phyloP scores from a whole-genome alignment of 352 stramenopile species.

The Globisporangium splendens region DNA sequence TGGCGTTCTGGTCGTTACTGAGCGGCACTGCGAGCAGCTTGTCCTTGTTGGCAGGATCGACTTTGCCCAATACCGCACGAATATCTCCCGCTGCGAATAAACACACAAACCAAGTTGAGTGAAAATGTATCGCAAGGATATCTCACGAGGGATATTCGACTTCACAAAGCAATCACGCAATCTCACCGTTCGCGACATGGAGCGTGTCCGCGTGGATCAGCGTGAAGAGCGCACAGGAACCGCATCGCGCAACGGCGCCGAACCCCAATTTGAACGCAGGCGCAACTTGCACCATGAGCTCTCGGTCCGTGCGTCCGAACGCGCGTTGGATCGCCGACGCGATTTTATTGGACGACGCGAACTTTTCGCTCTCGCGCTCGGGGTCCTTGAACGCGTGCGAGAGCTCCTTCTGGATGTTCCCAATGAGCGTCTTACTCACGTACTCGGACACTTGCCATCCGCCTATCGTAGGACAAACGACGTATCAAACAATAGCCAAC shows the following conservation, averaged over 20 bases:
- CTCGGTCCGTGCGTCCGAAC: conserved; percentile 85
- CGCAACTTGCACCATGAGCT: conserved; percentile 77
- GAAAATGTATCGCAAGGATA: too few species aligned
- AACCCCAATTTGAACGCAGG: conserved; percentile 90
- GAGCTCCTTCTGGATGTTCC: conserved; percentile 77
- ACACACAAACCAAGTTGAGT: neutral
- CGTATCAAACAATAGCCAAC: neutral
- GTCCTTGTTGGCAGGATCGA: conserved; percentile 28
- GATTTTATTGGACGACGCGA: conserved; percentile 45
- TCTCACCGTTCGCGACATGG: conserved; percentile 78
- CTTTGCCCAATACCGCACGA: conserved; percentile 69
- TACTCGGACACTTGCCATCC: conserved; percentile 94
- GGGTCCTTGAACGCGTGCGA: conserved; percentile 39
- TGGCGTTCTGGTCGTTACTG: conserved; percentile 92
- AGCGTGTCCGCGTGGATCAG: conserved; percentile 73
- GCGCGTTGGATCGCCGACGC: conserved; percentile 71
- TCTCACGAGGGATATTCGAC: too few species aligned
- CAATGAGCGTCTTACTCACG: conserved; percentile 66
- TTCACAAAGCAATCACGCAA: neutral
- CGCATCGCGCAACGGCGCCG: conserved; percentile 82
- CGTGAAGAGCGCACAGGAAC: conserved; percentile 84
- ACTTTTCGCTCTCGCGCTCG: conserved; percentile 16
- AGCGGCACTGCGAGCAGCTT: conserved; percentile 59
- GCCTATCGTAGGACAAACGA: conserved; percentile 23
- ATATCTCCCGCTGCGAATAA: conserved; percentile 60